Evolutionary conservation across 2,329 filamentous ascomycete species (phyloP).

Genomic region (Hirsutella thompsonii): DNA sequence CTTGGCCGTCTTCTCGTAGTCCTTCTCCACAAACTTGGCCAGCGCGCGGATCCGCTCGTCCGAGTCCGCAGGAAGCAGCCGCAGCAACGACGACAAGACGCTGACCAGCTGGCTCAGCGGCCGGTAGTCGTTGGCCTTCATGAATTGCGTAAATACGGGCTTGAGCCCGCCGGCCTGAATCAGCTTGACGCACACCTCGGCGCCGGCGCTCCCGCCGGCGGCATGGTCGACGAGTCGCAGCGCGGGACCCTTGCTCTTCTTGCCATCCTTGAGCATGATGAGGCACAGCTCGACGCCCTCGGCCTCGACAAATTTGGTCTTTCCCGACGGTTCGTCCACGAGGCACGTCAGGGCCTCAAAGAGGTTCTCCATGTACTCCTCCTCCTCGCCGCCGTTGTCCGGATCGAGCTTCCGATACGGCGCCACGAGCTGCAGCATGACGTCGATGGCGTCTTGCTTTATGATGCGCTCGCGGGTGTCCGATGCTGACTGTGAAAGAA

Average conservation of each 20-base stretch:
- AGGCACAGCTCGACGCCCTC: conserved; percentile 86
- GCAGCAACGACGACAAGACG: conserved; percentile 72
- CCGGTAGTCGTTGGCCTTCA: conserved; percentile 62
- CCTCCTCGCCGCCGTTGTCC: conserved; percentile 72
- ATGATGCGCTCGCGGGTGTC: conserved; percentile 52
- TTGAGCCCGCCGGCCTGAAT: conserved; percentile 80
- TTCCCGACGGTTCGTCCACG: conserved; percentile 62
- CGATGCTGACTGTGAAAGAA: conserved; percentile 65
- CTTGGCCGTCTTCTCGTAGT: conserved; percentile 73
- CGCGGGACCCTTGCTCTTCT: conserved; percentile 65
- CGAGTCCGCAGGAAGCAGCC: conserved; percentile 65
- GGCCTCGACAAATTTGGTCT: conserved; percentile 70
- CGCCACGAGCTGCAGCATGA: conserved; percentile 70
- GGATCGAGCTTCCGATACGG: conserved; percentile 80
- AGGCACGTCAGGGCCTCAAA: conserved; percentile 80
- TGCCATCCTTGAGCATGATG: conserved; percentile 84
- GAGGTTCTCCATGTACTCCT: conserved; percentile 88
- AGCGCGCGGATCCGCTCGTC: conserved; percentile 68
- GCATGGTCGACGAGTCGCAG: conserved; percentile 79
- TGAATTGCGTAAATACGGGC: conserved; percentile 74
- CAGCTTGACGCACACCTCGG: conserved; percentile 57
- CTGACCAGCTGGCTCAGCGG: conserved; percentile 70
- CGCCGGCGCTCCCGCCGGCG: conserved; percentile 32
- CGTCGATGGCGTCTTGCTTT: conserved; percentile 59
- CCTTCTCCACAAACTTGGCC: conserved; percentile 91